Percentiles rank a stretch among this genome's conserved stretches.
These are phyloP conservation scores for Agarophyton chilense DNA, from an alignment of 23 red algal species.

Conservation along the genomic window DNA sequence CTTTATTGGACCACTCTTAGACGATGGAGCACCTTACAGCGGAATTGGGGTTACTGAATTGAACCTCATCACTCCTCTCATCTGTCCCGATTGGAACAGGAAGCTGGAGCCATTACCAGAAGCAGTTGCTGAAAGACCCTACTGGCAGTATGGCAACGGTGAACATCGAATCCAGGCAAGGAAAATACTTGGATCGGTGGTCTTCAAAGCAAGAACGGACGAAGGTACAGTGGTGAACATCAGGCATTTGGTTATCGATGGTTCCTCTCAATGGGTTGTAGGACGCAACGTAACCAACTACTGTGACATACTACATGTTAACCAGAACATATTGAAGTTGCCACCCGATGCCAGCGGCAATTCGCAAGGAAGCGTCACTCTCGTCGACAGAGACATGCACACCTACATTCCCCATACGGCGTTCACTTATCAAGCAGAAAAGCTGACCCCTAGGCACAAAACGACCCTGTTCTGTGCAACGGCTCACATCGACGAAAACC, in stretches of 20 bases:
- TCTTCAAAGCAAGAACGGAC: constrained; percentile 6
- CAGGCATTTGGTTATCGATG: constrained; percentile 46
- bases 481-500: not conserved
- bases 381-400: constrained; percentile 13
- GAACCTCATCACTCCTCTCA: not conserved
- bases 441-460: not conserved
- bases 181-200: constrained; percentile 13
- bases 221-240: not conserved
- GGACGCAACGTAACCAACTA: constrained; percentile 39
- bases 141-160: constrained; percentile 52
- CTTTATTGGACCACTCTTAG: constrained; percentile 7
- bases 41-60: constrained; percentile 23
- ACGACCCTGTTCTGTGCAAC: constrained; percentile 8
- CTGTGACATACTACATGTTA: constrained; percentile 7
- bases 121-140: constrained; percentile 2
- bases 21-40: constrained; percentile 48
- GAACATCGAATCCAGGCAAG: constrained; percentile 9
- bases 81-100: constrained; percentile 33
- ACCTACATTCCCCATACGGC: not conserved
- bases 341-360: not conserved
- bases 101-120: constrained; percentile 20
- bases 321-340: constrained; percentile 16
- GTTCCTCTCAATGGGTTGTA: constrained; percentile 44
- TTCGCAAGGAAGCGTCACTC: not conserved
- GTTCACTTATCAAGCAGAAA: not conserved